phyloP scores from a whole-genome alignment of 1,139 yeast genomes.

The Sugiyamaella novakii region DNA sequence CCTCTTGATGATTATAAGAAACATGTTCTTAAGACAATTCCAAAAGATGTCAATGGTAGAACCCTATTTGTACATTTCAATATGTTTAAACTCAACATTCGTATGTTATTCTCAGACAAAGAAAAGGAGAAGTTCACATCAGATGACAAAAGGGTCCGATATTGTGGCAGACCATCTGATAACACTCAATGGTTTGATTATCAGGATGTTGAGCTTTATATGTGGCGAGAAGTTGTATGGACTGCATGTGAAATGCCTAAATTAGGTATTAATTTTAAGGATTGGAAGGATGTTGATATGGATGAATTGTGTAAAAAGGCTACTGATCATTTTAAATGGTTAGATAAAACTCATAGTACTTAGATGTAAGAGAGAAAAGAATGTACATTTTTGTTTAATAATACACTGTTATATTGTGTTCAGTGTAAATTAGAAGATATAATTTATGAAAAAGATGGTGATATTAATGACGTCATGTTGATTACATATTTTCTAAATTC shows the following conservation, averaged over 20 bases:
- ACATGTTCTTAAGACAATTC: constrained; percentile 41
- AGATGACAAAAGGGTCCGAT: constrained; percentile 51
- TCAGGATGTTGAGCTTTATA: constrained; percentile 59
- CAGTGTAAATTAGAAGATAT: no score
- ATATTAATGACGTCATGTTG: no score
- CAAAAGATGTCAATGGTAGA: constrained; percentile 8
- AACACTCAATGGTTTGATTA: constrained; percentile 36
- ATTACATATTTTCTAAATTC: no score
- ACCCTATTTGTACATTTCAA: constrained; percentile 62
- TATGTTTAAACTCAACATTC: constrained; percentile 65
- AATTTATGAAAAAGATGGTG: no score
- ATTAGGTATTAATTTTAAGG: constrained; percentile 45
- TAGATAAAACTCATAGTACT: constrained; percentile 26
- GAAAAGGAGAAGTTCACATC: constrained; percentile 41
- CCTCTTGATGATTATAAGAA: constrained; percentile 56
- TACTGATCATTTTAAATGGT: constrained; percentile 38
- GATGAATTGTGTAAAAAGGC: constrained; percentile 35
- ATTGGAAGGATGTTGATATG: constrained; percentile 51
- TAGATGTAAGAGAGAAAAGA: background rate
- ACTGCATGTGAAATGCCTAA: constrained; percentile 54
- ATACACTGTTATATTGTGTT: no score
- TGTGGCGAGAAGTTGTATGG: constrained; percentile 62
- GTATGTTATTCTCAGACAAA: constrained; percentile 23
- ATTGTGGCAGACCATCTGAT: constrained; percentile 60
- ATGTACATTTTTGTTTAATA: background rate